These are phyloP conservation scores for Phalaenopsis equestris DNA, from an alignment of 106 monocot genomes.

Conservation along the genomic window DNA sequence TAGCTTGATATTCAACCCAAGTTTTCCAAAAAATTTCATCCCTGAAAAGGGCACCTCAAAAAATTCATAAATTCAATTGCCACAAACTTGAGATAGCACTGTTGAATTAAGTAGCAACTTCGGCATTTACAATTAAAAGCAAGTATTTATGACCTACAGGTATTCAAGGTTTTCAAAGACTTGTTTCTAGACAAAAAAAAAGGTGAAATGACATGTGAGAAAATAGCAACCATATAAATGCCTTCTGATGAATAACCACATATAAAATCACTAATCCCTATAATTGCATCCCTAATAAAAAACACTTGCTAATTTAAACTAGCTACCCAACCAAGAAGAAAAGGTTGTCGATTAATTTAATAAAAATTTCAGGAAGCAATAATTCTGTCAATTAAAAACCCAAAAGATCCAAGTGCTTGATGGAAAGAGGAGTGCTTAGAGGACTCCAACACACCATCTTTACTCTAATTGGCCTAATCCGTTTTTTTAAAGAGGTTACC, in stretches of 20 bases:
- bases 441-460: neutral
- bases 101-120: neutral
- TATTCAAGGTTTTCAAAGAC: neutral
- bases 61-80: neutral
- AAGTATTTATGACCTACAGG: neutral
- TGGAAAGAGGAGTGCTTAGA: neutral
- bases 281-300: neutral
- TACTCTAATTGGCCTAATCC: neutral
- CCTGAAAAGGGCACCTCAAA: neutral
- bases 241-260: neutral
- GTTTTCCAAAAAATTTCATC: neutral
- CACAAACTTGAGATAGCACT: neutral
- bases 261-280: neutral
- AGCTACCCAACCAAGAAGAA: neutral
- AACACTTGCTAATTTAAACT: neutral
- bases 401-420: neutral
- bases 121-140: neutral
- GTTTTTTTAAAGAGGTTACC: neutral
- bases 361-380: neutral
- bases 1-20: neutral
- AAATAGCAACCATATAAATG: neutral
- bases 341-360: neutral
- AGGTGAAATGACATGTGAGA: neutral
- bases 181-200: neutral
- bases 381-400: neutral